A percentile compares a stretch with the other conserved stretches of the same genome.
These are phyloP conservation scores for Coniochaeta sp. DNA, from an alignment of 2,329 filamentous ascomycete species.

Conservation along the genomic window DNA sequence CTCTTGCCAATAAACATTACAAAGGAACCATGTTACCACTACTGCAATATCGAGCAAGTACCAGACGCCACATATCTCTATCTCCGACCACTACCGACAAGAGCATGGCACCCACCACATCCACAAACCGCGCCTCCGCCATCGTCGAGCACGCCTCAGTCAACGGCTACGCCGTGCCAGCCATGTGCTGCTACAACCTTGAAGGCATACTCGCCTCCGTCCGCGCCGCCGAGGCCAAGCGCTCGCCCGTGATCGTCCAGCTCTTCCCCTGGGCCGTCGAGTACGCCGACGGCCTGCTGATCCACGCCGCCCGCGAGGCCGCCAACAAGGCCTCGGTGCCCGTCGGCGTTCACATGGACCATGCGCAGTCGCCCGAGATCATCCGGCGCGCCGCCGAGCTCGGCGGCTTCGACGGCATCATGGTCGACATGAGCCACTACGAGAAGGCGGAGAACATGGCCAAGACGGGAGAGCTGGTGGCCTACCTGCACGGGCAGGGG, in stretches of 20 bases:
- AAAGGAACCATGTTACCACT: no score
- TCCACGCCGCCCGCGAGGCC: constrained; percentile 48
- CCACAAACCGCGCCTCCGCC: constrained; percentile 2
- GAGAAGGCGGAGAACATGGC: constrained; percentile 63
- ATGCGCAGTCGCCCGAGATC: constrained; percentile 53
- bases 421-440: constrained; percentile 72
- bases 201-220: constrained; percentile 64
- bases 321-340: constrained; percentile 48
- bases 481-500: constrained; percentile 53
- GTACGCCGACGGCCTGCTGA: constrained; percentile 48
- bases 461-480: constrained; percentile 52
- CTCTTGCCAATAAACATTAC: no score
- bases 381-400: constrained; percentile 48
- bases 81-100: no score
- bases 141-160: constrained; percentile 47
- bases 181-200: constrained; percentile 56
- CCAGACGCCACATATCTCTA: no score
- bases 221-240: constrained; percentile 59
- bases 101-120: no score
- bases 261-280: constrained; percentile 66
- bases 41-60: no score
- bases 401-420: constrained; percentile 61
- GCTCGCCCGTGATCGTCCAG: constrained; percentile 60
- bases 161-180: constrained; percentile 46
- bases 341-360: constrained; percentile 58